Base-by-base conservation (phyloP, 2,329 filamentous ascomycete species). In the Trichoderma citrinoviride region DNA sequence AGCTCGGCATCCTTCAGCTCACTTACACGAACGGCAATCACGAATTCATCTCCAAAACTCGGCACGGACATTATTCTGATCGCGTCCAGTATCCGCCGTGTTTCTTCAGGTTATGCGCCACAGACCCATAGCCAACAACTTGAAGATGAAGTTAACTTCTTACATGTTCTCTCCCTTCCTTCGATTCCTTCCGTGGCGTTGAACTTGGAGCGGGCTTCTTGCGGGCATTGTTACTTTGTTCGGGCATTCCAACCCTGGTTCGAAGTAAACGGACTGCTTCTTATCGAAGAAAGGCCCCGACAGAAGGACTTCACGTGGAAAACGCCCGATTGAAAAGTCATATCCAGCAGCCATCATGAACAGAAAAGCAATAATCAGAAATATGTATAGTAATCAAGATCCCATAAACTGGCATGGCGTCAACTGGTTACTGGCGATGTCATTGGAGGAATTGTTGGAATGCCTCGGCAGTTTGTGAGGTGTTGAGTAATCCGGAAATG, bases 301-400 rank as follows among this genome's bases (percentile, higher is more conserved):
- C 10, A 19, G 37, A 23, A 19, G 40, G 23, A 12, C 12, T n/a
- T 5, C 37, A 61, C 27, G 23, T 25, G 33, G n/a, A 21, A 29
- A 23, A 25, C 10, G 47, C 37, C 37, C 27, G n/a, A 27, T 41
- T 12, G 19, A 61, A 41, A 52, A 14, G 27, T 8, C 23, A 25
- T 52, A 17, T 21, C 7, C 2, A 49, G n/a, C 37, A 43, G 7
- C 17, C 5, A 7, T 12, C 14, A 19, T 7, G 19, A 33, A 53
- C 5, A 17, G 7, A 27, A 27, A 19, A 40, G 6, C 6, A 21
- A 7, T 17, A 23, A 14, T 10, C 5, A 19, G 12, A 8, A 53
- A 25, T 7, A n/a, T 43, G 19, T 54, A 54, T 62, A 62, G 49
- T 62, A 62, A 62, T 62, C 60, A 60, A n/a, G 8, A 2, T 19